Percentiles rank a stretch among this genome's conserved stretches.
Evolutionary conservation across 352 stramenopile genomes (phyloP).

Genomic region (Albugo laibachii): DNA sequence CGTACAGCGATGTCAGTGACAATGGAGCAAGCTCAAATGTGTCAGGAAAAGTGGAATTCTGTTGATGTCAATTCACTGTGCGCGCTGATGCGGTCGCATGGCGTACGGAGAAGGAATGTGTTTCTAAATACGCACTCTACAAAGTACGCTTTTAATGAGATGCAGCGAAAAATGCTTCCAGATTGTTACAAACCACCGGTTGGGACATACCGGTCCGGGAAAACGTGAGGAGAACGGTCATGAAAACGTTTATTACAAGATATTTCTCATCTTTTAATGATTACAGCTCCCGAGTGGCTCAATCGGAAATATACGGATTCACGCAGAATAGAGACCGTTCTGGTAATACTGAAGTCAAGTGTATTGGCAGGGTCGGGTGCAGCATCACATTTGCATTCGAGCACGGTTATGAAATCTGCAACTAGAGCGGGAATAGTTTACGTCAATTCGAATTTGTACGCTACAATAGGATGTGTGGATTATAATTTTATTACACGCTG

Average conservation of each 20-base stretch:
- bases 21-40: constrained; percentile 75
- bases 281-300: too few species aligned
- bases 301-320: too few species aligned
- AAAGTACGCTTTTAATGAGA: constrained; percentile 78
- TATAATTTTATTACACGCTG: too few species aligned
- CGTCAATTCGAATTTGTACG: too few species aligned
- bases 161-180: constrained; percentile 71
- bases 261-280: background rate
- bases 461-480: too few species aligned
- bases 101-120: constrained; percentile 59
- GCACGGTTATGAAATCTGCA: too few species aligned
- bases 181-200: constrained; percentile 68
- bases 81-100: constrained; percentile 51
- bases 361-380: too few species aligned
- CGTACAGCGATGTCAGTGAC: constrained; percentile 95
- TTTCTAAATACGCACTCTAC: constrained; percentile 68
- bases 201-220: constrained; percentile 71
- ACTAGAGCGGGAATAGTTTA: too few species aligned
- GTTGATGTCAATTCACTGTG: constrained; percentile 32
- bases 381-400: too few species aligned
- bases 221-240: constrained; percentile 10
- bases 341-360: too few species aligned
- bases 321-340: too few species aligned
- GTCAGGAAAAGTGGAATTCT: constrained; percentile 29
- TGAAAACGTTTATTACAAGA: background rate